phyloP scores from a whole-genome alignment of 2,329 filamentous ascomycete species.

The Madurella mycetomatis region DNA sequence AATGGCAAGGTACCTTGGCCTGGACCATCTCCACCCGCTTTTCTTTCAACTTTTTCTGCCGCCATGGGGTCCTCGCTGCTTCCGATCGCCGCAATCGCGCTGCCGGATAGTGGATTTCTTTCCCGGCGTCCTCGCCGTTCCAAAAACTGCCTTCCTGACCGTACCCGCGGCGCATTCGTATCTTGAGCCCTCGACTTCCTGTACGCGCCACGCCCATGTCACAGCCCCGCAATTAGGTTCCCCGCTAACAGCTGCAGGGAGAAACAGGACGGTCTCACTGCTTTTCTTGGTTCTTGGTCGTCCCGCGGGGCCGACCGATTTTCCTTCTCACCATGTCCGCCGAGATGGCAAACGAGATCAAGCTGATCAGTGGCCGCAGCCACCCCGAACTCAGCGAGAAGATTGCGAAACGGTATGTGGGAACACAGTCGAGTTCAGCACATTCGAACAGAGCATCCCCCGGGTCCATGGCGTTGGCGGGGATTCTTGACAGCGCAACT shows the following conservation, averaged over 20 bases:
- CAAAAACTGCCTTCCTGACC: background rate
- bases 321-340: conserved; percentile 26
- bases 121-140: background rate
- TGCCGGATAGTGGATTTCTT: conserved; percentile 9
- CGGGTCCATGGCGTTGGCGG: background rate
- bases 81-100: conserved; percentile 12
- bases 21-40: conserved; percentile 25
- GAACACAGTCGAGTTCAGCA: background rate
- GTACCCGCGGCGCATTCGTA: background rate
- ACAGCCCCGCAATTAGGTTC: conserved; percentile 20
- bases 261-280: conserved; percentile 14
- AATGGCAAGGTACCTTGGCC: conserved; percentile 19
- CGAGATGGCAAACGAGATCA: conserved; percentile 50
- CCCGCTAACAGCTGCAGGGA: conserved; percentile 24
- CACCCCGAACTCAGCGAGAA: conserved; percentile 45
- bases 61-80: conserved; percentile 13
- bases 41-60: conserved; percentile 27
- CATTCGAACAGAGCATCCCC: background rate
- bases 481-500: conserved; percentile 13
- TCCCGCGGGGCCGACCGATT: conserved; percentile 12
- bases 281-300: conserved; percentile 20
- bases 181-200: background rate
- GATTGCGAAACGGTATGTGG: conserved; percentile 27
- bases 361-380: conserved; percentile 47
- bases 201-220: conserved; percentile 11